Conservation (phyloP, 106 monocot species). For the Dioscorea alata region DNA sequence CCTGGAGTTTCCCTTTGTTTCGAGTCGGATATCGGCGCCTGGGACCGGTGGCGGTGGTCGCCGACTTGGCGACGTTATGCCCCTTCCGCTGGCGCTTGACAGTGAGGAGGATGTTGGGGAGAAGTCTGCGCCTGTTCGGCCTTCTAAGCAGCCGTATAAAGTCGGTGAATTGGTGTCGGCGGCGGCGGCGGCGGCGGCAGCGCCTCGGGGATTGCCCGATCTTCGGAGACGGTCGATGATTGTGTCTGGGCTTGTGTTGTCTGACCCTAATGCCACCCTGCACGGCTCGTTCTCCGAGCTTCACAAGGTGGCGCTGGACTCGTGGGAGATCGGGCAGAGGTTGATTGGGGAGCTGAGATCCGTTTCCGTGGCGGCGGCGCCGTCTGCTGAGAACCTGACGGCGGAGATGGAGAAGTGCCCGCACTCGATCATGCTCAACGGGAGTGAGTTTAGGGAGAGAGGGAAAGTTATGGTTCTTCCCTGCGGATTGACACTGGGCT, state of each 20-base stretch:
- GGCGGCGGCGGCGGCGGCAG: not conserved
- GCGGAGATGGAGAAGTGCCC: conserved; percentile 33
- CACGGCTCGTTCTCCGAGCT: conserved; percentile 23
- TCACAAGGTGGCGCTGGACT: conserved; percentile 11
- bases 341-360: conserved; percentile 16
- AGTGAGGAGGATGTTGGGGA: conserved; percentile 11
- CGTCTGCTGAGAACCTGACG: not conserved
- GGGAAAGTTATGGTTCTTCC: conserved; percentile 37
- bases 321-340: conserved; percentile 17
- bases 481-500: conserved; percentile 55
- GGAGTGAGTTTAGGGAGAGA: conserved; percentile 17
- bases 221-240: not conserved
- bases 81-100: conserved; percentile 5
- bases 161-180: not conserved
- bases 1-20: conserved; percentile 20
- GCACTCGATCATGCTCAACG: conserved; percentile 32
- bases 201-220: not conserved
- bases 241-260: conserved; percentile 7
- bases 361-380: not conserved
- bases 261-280: not conserved
- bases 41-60: not conserved
- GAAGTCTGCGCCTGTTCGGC: conserved; percentile 13
- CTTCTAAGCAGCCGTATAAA: conserved; percentile 8
- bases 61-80: not conserved
- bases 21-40: not conserved